These are phyloP conservation scores for Euphorbia pulcherrima DNA, from an alignment of 345 rosid genomes.

Conservation along the genomic window DNA sequence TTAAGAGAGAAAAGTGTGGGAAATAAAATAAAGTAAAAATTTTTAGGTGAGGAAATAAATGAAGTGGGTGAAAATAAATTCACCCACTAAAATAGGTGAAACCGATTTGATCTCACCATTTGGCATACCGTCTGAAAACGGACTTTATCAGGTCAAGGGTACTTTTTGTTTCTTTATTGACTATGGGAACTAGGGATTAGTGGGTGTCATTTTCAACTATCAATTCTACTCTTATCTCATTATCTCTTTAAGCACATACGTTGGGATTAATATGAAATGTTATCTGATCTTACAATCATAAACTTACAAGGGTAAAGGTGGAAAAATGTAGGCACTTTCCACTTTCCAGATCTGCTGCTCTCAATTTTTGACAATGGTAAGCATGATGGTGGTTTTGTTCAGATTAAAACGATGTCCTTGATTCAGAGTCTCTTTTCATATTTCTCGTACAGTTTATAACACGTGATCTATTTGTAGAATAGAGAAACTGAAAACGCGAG, in stretches of 20 bases:
- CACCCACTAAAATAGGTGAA: too few relatives aligned
- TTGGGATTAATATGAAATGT: neutral
- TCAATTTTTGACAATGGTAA: conserved; percentile 16
- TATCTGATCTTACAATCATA: neutral
- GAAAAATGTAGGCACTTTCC: conserved; percentile 19
- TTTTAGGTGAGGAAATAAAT: too few relatives aligned
- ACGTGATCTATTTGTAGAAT: too few relatives aligned
- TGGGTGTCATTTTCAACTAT: neutral
- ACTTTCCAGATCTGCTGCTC: conserved; percentile 9
- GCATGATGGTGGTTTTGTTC: conserved; percentile 15
- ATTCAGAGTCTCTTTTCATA: too few relatives aligned
- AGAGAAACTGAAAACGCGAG: too few relatives aligned
- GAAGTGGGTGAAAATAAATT: too few relatives aligned
- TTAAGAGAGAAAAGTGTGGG: too few relatives aligned
- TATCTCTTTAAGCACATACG: neutral
- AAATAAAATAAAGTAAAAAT: too few relatives aligned
- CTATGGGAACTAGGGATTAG: neutral
- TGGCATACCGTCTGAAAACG: too few relatives aligned
- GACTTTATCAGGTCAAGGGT: neutral
- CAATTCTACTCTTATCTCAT: neutral
- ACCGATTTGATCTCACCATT: too few relatives aligned
- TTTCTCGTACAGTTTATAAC: too few relatives aligned
- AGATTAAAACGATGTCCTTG: too few relatives aligned
- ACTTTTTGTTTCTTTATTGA: neutral
- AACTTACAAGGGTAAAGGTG: neutral